Evolutionary conservation across 1,139 yeast genomes (phyloP), one percentile per base, ranked within the genome.

Genomic region (Candida tropicalis): DNA sequence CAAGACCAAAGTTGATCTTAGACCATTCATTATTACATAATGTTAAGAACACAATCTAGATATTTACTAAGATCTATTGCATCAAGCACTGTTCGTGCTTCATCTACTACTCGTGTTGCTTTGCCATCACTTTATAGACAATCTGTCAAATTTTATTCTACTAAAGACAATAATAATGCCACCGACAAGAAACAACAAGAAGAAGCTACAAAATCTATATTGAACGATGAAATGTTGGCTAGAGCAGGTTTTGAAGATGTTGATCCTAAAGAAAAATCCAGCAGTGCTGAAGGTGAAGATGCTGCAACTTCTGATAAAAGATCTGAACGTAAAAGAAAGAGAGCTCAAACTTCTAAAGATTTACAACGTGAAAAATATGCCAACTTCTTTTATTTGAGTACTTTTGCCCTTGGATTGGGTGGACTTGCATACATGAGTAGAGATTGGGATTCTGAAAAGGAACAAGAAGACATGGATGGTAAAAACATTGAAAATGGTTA

Each of bases 401-500:
- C 87, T 35, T 68, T 87, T n/a, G 80, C 82, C 18, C 76, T 76
- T 15, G 77, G 79, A 3, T 51, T 82, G 32, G 85, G 82, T 16
- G 91, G 89, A 25, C 73, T 79, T 38, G 88, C 81, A 8, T 93
- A 87, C 64, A 65, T 89, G 70, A 78, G 86, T 43, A 82, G 99
- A 65, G 84, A 90, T 57, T 91, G 96, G 91, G 97, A 88, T 50
- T 82, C 78, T 12, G 86, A 75, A 47, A 95, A 86, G 52, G 87
- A 85, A 51, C 81, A 78, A 47, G 74, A 77, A 50, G 62, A 70
- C 44, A 54, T 68, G 40, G 77, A 70, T 18, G 79, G 69, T n/a
- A 66, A 74, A 36, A 73, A 70, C 23, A 72, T 84, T 48, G 81
- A 73, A 39, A 79, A 84, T 59, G 97, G 97, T 2, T 84, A 79